Conservation (phyloP, 192 early-diverging fungal genomes). For the Backusella morwellensis region DNA sequence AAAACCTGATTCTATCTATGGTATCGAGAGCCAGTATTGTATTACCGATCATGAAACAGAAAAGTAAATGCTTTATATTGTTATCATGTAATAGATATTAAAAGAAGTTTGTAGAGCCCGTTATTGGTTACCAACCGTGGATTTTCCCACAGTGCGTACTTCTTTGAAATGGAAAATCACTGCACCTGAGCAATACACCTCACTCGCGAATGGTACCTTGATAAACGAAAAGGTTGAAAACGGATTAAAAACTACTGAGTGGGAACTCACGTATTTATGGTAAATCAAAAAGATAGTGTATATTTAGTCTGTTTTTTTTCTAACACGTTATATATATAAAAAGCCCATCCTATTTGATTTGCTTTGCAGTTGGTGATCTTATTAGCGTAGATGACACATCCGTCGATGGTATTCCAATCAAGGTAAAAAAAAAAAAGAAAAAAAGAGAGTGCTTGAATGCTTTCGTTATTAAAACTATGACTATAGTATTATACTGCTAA, state of each 20-base stretch:
- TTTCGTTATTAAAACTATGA: neutral
- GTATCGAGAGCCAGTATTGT: conserved; percentile 27
- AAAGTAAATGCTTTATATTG: conserved; percentile 16
- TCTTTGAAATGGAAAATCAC: conserved; percentile 43
- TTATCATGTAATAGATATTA: neutral
- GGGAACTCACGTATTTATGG: neutral
- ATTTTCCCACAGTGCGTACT: conserved; percentile 48
- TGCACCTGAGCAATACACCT: conserved; percentile 34
- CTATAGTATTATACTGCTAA: conserved; percentile 44
- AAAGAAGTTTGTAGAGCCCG: conserved; percentile 28
- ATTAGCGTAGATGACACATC: conserved; percentile 39
- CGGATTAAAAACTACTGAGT: neutral
- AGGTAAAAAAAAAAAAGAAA: conserved; percentile 3
- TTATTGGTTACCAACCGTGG: conserved; percentile 54
- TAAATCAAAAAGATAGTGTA: neutral
- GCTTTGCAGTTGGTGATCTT: conserved; percentile 52
- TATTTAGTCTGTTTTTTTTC: neutral
- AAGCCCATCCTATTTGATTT: conserved; percentile 51
- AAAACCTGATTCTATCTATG: conserved; percentile 31
- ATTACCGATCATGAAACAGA: conserved; percentile 52
- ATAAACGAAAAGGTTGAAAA: neutral
- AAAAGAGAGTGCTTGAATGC: neutral
- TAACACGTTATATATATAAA: neutral
- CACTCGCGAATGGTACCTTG: conserved; percentile 47
- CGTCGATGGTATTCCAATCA: conserved; percentile 45